Conservation (phyloP, 805 yeast genomes). For the Yarrowia sp. region DNA sequence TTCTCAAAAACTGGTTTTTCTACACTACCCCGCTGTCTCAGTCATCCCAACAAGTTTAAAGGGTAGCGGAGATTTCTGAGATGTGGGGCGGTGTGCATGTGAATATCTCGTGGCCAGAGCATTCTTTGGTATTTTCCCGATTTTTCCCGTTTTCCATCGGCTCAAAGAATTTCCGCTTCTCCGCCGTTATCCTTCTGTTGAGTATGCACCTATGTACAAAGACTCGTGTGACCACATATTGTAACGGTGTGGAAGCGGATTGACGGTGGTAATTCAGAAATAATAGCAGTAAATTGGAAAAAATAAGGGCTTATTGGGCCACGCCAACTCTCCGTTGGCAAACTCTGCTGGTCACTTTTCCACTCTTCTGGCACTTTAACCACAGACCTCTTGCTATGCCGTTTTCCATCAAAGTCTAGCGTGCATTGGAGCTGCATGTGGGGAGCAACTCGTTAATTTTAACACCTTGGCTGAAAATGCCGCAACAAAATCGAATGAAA, state of each 20-base stretch:
- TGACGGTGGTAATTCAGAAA: no score
- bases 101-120: not conserved
- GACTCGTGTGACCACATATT: no score
- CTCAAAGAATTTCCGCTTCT: not conserved
- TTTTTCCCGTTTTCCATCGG: not conserved
- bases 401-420: not conserved
- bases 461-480: conserved; percentile 16
- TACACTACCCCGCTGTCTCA: conserved; percentile 18
- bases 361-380: no score
- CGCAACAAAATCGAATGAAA: conserved; percentile 8
- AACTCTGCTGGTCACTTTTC: no score
- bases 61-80: not conserved
- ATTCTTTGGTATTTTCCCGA: not conserved
- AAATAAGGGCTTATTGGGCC: no score
- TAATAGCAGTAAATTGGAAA: no score
- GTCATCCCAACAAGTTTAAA: conserved; percentile 22
- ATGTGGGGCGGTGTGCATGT: conserved; percentile 9
- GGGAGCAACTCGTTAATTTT: conserved; percentile 20
- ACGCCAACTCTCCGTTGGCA: no score
- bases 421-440: not conserved
- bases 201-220: not conserved
- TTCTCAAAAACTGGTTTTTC: no score
- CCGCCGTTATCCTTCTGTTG: conserved; percentile 7
- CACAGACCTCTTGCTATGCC: not conserved
- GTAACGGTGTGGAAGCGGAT: no score